Base-by-base conservation (phyloP, 164 flowering plant species). In the Aristolochia californica region DNA sequence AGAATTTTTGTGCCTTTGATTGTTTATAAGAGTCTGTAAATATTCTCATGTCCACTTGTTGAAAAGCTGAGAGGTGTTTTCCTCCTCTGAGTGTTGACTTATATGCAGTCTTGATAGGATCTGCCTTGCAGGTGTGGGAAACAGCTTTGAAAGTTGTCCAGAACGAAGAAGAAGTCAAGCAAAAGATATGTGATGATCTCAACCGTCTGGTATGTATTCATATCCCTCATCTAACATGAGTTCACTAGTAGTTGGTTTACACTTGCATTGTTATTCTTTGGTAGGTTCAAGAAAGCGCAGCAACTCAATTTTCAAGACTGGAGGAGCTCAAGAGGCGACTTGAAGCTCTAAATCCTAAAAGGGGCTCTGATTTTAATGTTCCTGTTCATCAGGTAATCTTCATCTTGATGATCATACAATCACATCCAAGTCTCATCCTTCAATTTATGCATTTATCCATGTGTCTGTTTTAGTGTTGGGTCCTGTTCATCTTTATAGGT, bases 271-370 rank as follows among this genome's bases (percentile, higher is more conserved):
- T 12, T 34, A 5, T 34, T 34, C 10, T 34, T 34, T 34, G 40
- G 40, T 5, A 93, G 99, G 99, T 93, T 40, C 87, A 83, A 69
- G 97, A 93, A 78, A 89, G 97, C 68, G 83, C 87, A 62, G 72
- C 55, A 38, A 5, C 75, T 55, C 99, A 93, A 68, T 75, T 80
- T 66, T 24, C 88, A 30, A 79, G 94, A 75, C 83, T 93, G 20
- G 96, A 87, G 73, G 95, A 89, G 63, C 69, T 93, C 48, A 93
- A 93, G 74, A 78, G 90, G 65, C 78, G 97, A 51, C 73, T 93
- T 26, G 96, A 82, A 77, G 88, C 94, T 49, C 49, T 93, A 70
- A 93, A 93, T 59, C 96, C 96, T n/a, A 73, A 74, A 58, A 77
- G 84, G 73, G 69, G 73, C 66, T 87, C 97, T 55, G 23, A 62